Percentiles rank a stretch among this genome's conserved stretches.
phyloP scores from a whole-genome alignment of 345 rosid species.

The Salix koriyanagi region DNA sequence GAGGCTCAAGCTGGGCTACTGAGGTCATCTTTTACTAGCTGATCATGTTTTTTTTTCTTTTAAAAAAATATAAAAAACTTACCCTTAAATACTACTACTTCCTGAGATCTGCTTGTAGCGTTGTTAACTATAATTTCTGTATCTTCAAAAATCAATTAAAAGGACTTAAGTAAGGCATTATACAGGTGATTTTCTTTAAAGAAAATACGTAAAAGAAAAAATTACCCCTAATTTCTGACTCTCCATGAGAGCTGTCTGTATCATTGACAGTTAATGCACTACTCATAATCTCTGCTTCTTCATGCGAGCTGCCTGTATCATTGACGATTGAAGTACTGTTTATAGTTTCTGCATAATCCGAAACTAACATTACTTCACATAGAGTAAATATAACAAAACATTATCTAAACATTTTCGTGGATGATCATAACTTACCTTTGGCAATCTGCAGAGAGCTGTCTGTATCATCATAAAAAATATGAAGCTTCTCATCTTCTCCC shows the following conservation, averaged over 20 bases:
- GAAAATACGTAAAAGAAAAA: not conserved
- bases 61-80: too few species aligned
- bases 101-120: not conserved
- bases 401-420: not conserved
- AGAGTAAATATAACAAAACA: not conserved
- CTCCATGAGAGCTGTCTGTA: not conserved
- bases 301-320: not conserved
- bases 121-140: not conserved
- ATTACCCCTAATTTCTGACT: not conserved
- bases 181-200: not conserved
- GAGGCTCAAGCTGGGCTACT: too few species aligned
- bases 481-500: slow-evolving; percentile 35
- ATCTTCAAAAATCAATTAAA: not conserved
- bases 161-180: not conserved
- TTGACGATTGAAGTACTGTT: not conserved
- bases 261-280: not conserved
- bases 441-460: not conserved
- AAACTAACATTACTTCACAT: not conserved
- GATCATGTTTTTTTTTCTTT: too few species aligned
- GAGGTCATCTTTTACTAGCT: too few species aligned
- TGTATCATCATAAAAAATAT: slow-evolving; percentile 21
- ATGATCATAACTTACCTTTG: not conserved
- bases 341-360: not conserved
- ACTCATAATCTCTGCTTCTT: not conserved
- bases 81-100: too few species aligned